These are phyloP conservation scores for Naganishia kalamii DNA, from an alignment of 768 basidiomycete genomes.

Conservation along the genomic window DNA sequence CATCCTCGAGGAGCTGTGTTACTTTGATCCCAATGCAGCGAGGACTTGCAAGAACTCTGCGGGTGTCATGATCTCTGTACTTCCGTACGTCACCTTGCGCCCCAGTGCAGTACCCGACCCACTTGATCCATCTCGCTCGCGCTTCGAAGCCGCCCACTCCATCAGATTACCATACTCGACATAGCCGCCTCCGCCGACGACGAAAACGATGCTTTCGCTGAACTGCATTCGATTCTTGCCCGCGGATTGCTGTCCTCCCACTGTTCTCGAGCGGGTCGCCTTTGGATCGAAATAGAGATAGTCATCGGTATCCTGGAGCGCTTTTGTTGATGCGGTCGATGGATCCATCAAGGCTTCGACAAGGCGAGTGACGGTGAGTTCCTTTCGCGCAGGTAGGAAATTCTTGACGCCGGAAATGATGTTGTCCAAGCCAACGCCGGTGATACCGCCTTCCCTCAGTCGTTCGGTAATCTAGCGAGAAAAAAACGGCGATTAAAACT, in stretches of 20 bases:
- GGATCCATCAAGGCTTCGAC: conserved; percentile 98
- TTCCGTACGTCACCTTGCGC: conserved; percentile 84
- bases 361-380: conserved; percentile 82
- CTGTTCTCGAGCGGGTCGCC: conserved; percentile 55
- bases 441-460: conserved; percentile 79
- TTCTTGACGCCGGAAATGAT: conserved; percentile 96
- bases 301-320: conserved; percentile 91
- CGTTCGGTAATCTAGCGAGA: conserved; percentile 72
- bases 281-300: conserved; percentile 90
- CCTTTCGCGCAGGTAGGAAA: conserved; percentile 85
- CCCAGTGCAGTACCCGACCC: conserved; percentile 49
- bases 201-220: conserved; percentile 79
- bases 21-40: conserved; percentile 47
- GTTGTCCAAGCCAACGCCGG: conserved; percentile 65
- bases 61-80: conserved; percentile 90
- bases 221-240: conserved; percentile 56
- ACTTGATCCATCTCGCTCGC: conserved; percentile 23
- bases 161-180: conserved; percentile 95
- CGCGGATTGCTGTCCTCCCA: conserved; percentile 52
- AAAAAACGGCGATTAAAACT: conserved; percentile 7
- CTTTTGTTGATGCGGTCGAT: conserved; percentile 83
- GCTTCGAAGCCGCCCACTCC: conserved; percentile 67
- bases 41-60: conserved; percentile 71
- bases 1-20: no score
- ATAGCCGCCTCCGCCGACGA: conserved; percentile 94